Percentiles rank a stretch among this genome's conserved stretches.
Evolutionary conservation across 2,329 filamentous ascomycete species (phyloP).

Genomic region (Dactylonectria estremocensis): DNA sequence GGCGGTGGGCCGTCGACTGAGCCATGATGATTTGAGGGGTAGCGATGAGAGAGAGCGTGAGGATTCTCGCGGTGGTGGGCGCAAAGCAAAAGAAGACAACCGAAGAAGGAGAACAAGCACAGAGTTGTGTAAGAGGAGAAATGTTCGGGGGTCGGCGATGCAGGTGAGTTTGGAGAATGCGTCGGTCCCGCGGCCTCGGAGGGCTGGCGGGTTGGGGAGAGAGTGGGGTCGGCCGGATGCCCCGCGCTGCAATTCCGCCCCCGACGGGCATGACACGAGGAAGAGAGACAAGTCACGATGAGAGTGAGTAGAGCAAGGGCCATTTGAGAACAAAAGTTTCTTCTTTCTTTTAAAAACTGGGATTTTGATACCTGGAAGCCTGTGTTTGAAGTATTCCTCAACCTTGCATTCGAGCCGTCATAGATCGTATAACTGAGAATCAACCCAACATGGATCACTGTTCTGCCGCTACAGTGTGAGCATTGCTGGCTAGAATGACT

Average conservation of each 20-base stretch:
- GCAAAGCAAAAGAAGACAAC: too few species aligned
- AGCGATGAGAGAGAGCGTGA: not conserved
- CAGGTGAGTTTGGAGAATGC: not conserved
- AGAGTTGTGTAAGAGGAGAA: not conserved
- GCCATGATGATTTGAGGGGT: constrained; percentile 59
- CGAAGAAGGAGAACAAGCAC: not conserved
- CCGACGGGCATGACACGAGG: not conserved
- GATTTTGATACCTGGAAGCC: too few species aligned
- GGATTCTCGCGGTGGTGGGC: not conserved
- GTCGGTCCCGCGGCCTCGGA: not conserved
- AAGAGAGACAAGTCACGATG: not conserved
- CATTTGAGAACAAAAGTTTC: not conserved
- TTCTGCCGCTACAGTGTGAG: too few species aligned
- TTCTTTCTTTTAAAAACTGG: not conserved
- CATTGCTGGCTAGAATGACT: too few species aligned
- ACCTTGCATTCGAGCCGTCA: too few species aligned
- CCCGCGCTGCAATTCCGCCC: constrained; percentile 4
- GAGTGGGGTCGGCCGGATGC: not conserved
- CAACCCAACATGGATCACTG: too few species aligned
- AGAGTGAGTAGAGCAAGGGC: not conserved
- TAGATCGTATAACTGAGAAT: too few species aligned
- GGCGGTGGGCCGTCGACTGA: constrained; percentile 77
- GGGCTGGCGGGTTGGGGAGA: not conserved
- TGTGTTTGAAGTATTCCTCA: too few species aligned
- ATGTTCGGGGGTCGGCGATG: not conserved